Percentiles rank a stretch among this genome's conserved stretches.
Conservation (phyloP, 2,329 filamentous ascomycete genomes). For the Dothideomycetes sp. region DNA sequence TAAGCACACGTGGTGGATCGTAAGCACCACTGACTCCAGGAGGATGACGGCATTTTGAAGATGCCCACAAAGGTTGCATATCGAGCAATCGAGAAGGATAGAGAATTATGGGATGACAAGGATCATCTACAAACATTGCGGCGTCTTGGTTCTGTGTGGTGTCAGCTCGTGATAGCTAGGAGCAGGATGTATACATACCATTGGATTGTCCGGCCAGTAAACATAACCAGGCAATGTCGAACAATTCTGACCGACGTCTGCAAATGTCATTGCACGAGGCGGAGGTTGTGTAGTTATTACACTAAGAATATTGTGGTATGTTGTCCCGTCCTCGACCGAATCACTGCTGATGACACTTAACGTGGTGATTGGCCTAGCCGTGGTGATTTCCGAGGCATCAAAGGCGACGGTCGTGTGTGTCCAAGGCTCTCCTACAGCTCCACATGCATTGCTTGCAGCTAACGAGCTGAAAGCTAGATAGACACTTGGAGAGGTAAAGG, state of each 20-base stretch:
- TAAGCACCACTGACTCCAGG: conserved; percentile 10
- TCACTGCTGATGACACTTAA: conserved; percentile 1
- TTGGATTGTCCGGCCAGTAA: conserved; percentile 15
- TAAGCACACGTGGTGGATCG: conserved; percentile 10
- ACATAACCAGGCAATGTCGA: conserved; percentile 7
- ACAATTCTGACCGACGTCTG: conserved; percentile 12
- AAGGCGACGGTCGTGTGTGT: conserved; percentile 13
- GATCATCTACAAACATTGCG: conserved; percentile 2
- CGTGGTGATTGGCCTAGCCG: conserved; percentile 12
- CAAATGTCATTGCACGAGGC: conserved; percentile 2
- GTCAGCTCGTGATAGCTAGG: no score
- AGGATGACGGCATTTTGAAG: not conserved
- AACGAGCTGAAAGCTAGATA: conserved; percentile 14
- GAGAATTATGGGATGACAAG: conserved; percentile 10
- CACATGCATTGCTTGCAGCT: conserved; percentile 12
- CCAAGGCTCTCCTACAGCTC: conserved; percentile 13
- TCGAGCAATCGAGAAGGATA: conserved; percentile 3
- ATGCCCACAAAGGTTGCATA: conserved; percentile 7
- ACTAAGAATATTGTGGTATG: conserved; percentile 1
- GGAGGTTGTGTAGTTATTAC: conserved; percentile 12
- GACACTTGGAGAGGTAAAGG: conserved; percentile 15
- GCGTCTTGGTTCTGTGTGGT: conserved; percentile 3
- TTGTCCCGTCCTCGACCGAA: not conserved
- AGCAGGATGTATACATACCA: no score
- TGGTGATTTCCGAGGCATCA: conserved; percentile 13